These are phyloP conservation scores for Sphenostylis stenocarpa DNA, from an alignment of 306 rosid species.

Conservation along the genomic window DNA sequence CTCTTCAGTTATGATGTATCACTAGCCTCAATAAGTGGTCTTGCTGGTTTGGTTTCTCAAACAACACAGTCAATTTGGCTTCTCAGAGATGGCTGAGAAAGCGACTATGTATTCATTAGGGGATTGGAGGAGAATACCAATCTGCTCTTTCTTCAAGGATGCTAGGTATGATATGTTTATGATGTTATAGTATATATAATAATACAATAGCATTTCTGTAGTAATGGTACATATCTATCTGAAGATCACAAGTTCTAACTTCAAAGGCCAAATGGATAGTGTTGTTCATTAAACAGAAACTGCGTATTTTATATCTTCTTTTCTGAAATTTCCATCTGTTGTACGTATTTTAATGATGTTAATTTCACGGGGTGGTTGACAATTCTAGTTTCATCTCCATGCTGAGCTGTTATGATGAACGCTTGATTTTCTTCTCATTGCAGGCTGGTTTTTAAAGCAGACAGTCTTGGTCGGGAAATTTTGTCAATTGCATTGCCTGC, in stretches of 20 bases:
- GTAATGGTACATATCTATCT: background rate
- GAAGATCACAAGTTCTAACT: background rate
- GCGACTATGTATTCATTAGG: conserved; percentile 39
- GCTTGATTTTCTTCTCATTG: conserved; percentile 21
- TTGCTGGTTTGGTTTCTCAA: conserved; percentile 15
- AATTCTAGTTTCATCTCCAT: background rate
- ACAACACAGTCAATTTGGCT: conserved; percentile 25
- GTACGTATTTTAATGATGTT: background rate
- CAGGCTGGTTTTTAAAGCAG: conserved; percentile 48
- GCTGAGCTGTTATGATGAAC: background rate
- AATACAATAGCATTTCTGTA: conserved; percentile 13
- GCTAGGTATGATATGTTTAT: conserved; percentile 49
- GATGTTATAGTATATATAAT: background rate
- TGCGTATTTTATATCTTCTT: background rate
- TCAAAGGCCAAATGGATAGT: background rate
- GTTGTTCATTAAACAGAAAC: background rate
- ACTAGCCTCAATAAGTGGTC: background rate
- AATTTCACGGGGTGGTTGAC: background rate
- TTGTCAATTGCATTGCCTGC: conserved; percentile 85
- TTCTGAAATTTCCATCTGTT: conserved; percentile 2
- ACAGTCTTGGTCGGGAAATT: conserved; percentile 78
- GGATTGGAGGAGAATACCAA: conserved; percentile 53
- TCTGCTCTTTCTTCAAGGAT: conserved; percentile 65
- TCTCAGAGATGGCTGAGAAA: conserved; percentile 54
- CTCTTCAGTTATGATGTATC: conserved; percentile 19